Evolutionary conservation across 495 filamentous ascomycete genomes (phyloP).

Genomic region (Trichoderma asperelloides): DNA sequence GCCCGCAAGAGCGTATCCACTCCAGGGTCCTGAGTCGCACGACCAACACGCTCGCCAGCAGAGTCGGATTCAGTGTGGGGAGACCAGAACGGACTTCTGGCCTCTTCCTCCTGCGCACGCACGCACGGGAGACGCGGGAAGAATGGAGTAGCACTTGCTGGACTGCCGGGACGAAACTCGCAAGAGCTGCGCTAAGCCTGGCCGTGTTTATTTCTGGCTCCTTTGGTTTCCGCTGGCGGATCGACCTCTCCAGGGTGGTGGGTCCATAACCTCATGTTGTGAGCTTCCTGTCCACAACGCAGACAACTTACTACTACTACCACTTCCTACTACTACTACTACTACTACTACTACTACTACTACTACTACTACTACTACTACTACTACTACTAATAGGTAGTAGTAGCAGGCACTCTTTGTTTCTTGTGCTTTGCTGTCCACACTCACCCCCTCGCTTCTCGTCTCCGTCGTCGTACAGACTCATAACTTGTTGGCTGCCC

Average conservation of each 20-base stretch:
- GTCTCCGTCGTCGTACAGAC: conserved; percentile 1
- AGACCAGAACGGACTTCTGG: neutral
- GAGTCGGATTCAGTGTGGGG: neutral
- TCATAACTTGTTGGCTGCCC: neutral
- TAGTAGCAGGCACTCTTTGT: neutral
- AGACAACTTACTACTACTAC: neutral
- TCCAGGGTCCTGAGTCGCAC: neutral
- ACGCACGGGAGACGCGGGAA: neutral
- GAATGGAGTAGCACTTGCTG: neutral
- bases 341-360: no score
- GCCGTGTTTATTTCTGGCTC: neutral
- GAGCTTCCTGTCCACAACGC: neutral
- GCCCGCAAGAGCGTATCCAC: no score
- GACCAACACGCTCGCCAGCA: neutral
- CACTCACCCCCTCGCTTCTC: neutral
- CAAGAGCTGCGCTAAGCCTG: neutral
- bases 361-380: no score
- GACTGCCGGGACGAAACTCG: neutral
- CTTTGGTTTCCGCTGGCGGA: neutral
- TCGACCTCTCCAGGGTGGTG: neutral
- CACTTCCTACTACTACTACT: no score
- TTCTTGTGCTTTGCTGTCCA: neutral
- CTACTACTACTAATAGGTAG: neutral
- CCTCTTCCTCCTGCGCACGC: neutral
- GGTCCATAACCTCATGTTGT: neutral